Evolutionary conservation across 1,284 basidiomycete genomes (phyloP).

Genomic region (Ganoderma sp.): DNA sequence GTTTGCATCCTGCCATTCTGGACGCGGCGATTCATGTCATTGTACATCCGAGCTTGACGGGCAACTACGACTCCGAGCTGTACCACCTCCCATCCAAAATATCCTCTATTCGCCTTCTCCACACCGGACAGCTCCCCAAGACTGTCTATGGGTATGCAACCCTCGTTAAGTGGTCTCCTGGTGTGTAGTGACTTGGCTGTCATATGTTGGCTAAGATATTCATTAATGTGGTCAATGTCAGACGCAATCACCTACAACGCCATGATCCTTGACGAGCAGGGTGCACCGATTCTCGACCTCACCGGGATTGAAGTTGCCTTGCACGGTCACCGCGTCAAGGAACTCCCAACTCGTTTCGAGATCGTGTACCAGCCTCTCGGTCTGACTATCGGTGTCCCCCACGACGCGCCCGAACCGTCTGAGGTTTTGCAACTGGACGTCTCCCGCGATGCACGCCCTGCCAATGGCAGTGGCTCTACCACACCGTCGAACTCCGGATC

Average conservation of each 20-base stretch:
- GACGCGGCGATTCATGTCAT: constrained; percentile 44
- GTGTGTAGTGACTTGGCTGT: constrained; percentile 26
- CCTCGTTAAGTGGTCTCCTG: constrained; percentile 36
- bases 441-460: not conserved
- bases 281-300: constrained; percentile 27
- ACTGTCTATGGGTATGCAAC: constrained; percentile 31
- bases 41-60: constrained; percentile 38
- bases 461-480: not conserved
- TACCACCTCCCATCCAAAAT: constrained; percentile 44
- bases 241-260: constrained; percentile 30
- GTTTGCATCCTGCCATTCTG: constrained; percentile 49
- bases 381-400: not conserved
- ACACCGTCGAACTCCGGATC: not conserved
- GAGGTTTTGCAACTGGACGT: constrained; percentile 20
- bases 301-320: constrained; percentile 27
- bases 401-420: constrained; percentile 18
- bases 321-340: constrained; percentile 24
- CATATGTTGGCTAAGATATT: constrained; percentile 7
- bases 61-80: constrained; percentile 33
- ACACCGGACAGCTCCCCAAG: constrained; percentile 24
- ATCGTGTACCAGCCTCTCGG: constrained; percentile 17
- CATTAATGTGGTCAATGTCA: not conserved
- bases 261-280: constrained; percentile 26
- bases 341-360: constrained; percentile 26
- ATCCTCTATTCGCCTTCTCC: constrained; percentile 25